These are phyloP conservation scores for Mortierella polycephala DNA, from an alignment of 371 early-diverging fungal genomes.

Conservation along the genomic window DNA sequence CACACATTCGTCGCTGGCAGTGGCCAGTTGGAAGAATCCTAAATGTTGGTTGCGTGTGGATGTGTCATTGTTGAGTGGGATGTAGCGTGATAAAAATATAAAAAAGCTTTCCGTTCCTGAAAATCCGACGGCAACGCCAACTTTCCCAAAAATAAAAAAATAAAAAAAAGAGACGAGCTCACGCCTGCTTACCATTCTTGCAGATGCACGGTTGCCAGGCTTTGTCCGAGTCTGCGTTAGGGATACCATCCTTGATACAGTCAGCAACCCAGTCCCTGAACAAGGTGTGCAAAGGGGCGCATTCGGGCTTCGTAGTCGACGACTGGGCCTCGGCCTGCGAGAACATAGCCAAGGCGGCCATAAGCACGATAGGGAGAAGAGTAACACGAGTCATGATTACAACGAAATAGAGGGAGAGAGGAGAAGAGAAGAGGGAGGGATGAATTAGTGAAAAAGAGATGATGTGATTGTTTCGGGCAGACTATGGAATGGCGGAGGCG, in stretches of 20 bases:
- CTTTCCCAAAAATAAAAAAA: neutral
- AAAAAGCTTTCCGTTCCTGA: neutral
- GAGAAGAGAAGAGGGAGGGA: neutral
- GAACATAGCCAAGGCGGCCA: constrained; percentile 5
- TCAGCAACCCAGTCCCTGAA: constrained; percentile 24
- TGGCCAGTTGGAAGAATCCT: constrained; percentile 45
- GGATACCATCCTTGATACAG: constrained; percentile 32
- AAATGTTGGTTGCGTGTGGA: neutral
- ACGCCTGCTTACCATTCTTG: constrained; percentile 10
- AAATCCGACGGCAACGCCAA: neutral
- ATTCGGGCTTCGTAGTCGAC: constrained; percentile 18
- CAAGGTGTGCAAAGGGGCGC: constrained; percentile 29
- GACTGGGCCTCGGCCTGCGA: constrained; percentile 19
- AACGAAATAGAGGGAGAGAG: neutral
- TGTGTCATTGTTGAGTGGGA: neutral
- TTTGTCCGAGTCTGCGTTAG: constrained; percentile 34
- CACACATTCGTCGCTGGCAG: constrained; percentile 28
- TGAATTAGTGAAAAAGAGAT: neutral
- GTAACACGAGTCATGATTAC: constrained; percentile 14
- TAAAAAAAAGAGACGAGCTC: neutral
- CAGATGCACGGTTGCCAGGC: constrained; percentile 42
- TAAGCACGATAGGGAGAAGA: constrained; percentile 11
- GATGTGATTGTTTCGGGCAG: neutral
- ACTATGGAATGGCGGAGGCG: too few relatives aligned
- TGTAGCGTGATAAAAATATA: neutral